Evolutionary conservation across 2,329 filamentous ascomycete genomes (phyloP).

Genomic region (Penicillium sp.): DNA sequence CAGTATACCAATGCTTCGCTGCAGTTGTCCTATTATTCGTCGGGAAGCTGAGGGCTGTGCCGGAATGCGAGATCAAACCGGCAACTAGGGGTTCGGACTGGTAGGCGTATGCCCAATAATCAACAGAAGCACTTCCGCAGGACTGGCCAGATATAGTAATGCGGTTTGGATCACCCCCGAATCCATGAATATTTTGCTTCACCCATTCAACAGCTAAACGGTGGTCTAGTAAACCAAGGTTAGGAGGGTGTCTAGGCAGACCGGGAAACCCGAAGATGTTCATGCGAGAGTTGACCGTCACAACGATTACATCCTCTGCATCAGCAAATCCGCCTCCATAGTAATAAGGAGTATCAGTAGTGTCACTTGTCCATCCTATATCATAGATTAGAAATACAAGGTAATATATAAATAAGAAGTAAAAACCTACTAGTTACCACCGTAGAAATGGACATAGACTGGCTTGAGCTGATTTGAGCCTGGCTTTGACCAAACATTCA

Average conservation of each 20-base stretch:
- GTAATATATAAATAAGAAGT: not conserved
- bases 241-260: slow-evolving; percentile 34
- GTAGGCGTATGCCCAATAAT: slow-evolving; percentile 36
- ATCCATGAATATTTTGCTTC: slow-evolving; percentile 50
- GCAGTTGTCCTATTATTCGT: slow-evolving; percentile 37
- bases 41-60: slow-evolving; percentile 46
- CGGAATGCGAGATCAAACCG: slow-evolving; percentile 40
- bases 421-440: slow-evolving; percentile 29
- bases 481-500: slow-evolving; percentile 34
- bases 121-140: slow-evolving; percentile 37
- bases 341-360: slow-evolving; percentile 39
- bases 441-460: slow-evolving; percentile 44
- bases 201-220: slow-evolving; percentile 55
- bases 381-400: not conserved
- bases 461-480: slow-evolving; percentile 29
- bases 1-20: slow-evolving; percentile 46
- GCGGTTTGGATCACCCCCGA: slow-evolving; percentile 51
- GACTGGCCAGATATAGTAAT: slow-evolving; percentile 52
- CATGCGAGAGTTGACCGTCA: slow-evolving; percentile 44
- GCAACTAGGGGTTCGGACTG: slow-evolving; percentile 37
- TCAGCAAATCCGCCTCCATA: slow-evolving; percentile 38
- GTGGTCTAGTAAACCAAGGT: slow-evolving; percentile 56
- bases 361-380: slow-evolving; percentile 36
- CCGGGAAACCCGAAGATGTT: slow-evolving; percentile 46
- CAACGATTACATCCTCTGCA: slow-evolving; percentile 41